These are phyloP conservation scores for Cinnamomum chago DNA, from an alignment of 164 flowering plant genomes.

Conservation along the genomic window DNA sequence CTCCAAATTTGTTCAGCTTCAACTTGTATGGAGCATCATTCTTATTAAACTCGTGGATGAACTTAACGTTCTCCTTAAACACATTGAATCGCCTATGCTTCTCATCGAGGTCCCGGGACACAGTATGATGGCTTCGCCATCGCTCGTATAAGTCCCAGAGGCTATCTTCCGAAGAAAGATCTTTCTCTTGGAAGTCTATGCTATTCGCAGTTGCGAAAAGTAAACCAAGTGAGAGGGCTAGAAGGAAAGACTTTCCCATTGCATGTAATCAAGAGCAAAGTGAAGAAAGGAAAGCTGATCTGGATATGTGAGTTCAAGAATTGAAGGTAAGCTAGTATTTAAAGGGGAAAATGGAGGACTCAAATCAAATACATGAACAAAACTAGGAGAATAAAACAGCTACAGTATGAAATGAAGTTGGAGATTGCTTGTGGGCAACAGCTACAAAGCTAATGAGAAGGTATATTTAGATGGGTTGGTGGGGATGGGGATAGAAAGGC, in stretches of 20 bases:
- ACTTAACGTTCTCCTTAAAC: slow-evolving; percentile 49
- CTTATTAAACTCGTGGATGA: slow-evolving; percentile 47
- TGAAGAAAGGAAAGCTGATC: neutral
- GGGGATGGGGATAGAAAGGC: neutral
- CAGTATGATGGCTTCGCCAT: slow-evolving; percentile 55
- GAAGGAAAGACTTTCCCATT: slow-evolving; percentile 23
- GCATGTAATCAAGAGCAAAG: too few relatives aligned
- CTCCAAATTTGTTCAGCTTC: slow-evolving; percentile 61
- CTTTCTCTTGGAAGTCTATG: slow-evolving; percentile 48
- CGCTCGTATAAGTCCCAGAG: slow-evolving; percentile 60
- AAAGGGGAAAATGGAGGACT: neutral
- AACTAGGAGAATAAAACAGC: neutral
- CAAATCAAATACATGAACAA: neutral
- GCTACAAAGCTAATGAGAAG: neutral
- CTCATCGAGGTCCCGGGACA: slow-evolving; percentile 38
- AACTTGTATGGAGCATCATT: slow-evolving; percentile 53
- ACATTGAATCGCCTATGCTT: slow-evolving; percentile 62
- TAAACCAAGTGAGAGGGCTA: slow-evolving; percentile 28
- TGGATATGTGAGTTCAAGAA: neutral
- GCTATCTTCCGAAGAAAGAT: slow-evolving; percentile 45
- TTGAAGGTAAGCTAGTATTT: neutral
- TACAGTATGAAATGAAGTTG: neutral
- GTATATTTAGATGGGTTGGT: neutral
- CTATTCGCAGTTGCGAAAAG: slow-evolving; percentile 25
- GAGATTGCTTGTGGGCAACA: neutral